These are phyloP conservation scores for Fomitopsis palustris DNA, from an alignment of 1,284 basidiomycete species.

Conservation along the genomic window DNA sequence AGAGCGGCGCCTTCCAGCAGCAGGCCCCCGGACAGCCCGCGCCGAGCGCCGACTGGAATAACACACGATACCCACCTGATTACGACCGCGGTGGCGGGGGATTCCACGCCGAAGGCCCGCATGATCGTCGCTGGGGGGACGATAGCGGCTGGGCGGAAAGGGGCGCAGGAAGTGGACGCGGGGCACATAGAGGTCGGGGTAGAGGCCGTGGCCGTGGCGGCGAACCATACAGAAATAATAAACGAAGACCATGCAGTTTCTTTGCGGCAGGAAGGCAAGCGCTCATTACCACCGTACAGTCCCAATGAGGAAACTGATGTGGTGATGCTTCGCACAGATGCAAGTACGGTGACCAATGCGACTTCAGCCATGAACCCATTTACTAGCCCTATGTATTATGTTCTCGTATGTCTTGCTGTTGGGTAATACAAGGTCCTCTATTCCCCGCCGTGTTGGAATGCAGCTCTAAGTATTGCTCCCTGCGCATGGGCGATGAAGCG, in stretches of 20 bases:
- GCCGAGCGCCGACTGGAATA: conserved; percentile 22
- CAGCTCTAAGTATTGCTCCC: neutral
- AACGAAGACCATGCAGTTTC: conserved; percentile 83
- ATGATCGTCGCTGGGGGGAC: conserved; percentile 42
- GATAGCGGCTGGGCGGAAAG: conserved; percentile 34
- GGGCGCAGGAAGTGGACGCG: conserved; percentile 26
- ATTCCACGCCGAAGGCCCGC: conserved; percentile 42
- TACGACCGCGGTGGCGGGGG: conserved; percentile 26
- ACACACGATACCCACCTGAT: conserved; percentile 28
- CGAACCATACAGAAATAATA: conserved; percentile 67
- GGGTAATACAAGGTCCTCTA: neutral
- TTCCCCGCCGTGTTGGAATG: neutral
- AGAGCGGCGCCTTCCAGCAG: conserved; percentile 19
- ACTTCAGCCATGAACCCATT: conserved; percentile 64
- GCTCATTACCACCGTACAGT: conserved; percentile 37
- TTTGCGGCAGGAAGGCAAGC: conserved; percentile 87
- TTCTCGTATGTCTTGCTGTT: neutral
- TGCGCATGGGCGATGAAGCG: neutral
- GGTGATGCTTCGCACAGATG: conserved; percentile 49
- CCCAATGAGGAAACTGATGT: conserved; percentile 44
- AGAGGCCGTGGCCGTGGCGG: conserved; percentile 37
- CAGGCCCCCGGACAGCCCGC: conserved; percentile 18
- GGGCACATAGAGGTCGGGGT: conserved; percentile 44
- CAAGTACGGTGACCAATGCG: conserved; percentile 81
- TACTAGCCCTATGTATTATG: conserved; percentile 14